Evolutionary conservation across 202 grass and related monocot genomes (phyloP).

Genomic region (Elaeis oleifera): DNA sequence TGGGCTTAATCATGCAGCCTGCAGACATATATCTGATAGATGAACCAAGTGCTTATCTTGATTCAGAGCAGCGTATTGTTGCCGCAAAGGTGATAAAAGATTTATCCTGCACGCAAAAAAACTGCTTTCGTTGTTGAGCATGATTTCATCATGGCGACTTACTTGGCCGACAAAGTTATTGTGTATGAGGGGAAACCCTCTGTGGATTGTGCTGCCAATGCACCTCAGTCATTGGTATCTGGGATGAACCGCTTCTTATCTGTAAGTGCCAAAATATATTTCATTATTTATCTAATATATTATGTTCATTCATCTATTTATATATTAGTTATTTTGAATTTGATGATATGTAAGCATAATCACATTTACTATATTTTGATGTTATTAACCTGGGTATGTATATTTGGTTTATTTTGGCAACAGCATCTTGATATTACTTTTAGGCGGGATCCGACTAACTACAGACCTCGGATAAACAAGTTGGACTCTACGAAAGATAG

Average conservation of each 20-base stretch:
- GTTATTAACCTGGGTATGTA: too few relatives aligned
- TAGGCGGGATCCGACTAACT: conserved; percentile 83
- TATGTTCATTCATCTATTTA: not conserved
- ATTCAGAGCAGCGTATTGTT: conserved; percentile 96
- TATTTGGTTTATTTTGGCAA: conserved; percentile 1
- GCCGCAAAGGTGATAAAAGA: conserved; percentile 94
- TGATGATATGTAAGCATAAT: too few relatives aligned
- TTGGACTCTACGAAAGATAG: conserved; percentile 79
- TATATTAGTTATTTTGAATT: not conserved
- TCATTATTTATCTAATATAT: not conserved
- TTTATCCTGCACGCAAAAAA: conserved; percentile 98
- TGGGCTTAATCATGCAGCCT: conserved; percentile 45
- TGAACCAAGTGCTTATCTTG: conserved; percentile 97
- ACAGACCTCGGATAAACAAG: conserved; percentile 84
- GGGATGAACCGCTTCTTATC: conserved; percentile 97
- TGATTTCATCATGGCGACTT: conserved; percentile 94
- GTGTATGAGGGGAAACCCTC: conserved; percentile 85
- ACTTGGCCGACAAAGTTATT: conserved; percentile 96
- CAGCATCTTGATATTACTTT: conserved; percentile 95
- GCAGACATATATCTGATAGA: conserved; percentile 99
- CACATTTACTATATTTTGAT: too few relatives aligned
- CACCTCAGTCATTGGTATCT: conserved; percentile 87
- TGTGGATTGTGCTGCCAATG: conserved; percentile 77
- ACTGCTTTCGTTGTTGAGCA: conserved; percentile 90
- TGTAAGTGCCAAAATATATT: conserved; percentile 40